Evolutionary conservation across 345 rosid genomes (phyloP).

Genomic region (Brassica rapa): DNA sequence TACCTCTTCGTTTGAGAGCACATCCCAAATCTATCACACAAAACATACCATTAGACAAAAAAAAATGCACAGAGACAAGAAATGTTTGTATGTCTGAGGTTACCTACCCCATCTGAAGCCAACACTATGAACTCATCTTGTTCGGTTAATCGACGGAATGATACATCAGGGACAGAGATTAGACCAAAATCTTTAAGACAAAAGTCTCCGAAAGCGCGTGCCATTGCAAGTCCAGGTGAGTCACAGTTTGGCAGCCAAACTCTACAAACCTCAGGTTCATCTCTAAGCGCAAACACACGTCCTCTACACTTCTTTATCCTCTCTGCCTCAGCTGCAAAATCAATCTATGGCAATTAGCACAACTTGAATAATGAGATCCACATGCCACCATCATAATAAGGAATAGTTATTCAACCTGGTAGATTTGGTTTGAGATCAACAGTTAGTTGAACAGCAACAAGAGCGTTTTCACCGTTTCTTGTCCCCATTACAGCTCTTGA

Average conservation of each 20-base stretch:
- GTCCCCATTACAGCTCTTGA: conserved; percentile 92
- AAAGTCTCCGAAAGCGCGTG: conserved; percentile 98
- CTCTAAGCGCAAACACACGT: conserved; percentile 90
- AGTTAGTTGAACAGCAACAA: conserved; percentile 87
- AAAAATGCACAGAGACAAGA: background rate
- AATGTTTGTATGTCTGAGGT: background rate
- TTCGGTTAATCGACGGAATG: conserved; percentile 62
- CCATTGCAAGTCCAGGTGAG: conserved; percentile 99
- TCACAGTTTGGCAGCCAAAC: conserved; percentile 95
- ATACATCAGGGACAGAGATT: conserved; percentile 91
- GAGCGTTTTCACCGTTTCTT: conserved; percentile 62
- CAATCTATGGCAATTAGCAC: background rate
- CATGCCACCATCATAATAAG: conserved; percentile 29
- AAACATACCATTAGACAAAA: background rate
- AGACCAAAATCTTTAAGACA: conserved; percentile 96
- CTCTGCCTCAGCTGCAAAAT: conserved; percentile 80
- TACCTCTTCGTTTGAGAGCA: conserved; percentile 84
- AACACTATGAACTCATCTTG: conserved; percentile 86
- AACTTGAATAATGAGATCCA: background rate
- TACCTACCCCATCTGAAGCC: conserved; percentile 92
- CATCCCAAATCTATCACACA: conserved; percentile 83
- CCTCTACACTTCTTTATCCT: conserved; percentile 86
- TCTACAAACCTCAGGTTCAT: conserved; percentile 95
- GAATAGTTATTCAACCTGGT: conserved; percentile 56
- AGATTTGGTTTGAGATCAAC: conserved; percentile 98